Conservation (phyloP, 257 asterid genomes). For the Solanum chiquidenum region DNA sequence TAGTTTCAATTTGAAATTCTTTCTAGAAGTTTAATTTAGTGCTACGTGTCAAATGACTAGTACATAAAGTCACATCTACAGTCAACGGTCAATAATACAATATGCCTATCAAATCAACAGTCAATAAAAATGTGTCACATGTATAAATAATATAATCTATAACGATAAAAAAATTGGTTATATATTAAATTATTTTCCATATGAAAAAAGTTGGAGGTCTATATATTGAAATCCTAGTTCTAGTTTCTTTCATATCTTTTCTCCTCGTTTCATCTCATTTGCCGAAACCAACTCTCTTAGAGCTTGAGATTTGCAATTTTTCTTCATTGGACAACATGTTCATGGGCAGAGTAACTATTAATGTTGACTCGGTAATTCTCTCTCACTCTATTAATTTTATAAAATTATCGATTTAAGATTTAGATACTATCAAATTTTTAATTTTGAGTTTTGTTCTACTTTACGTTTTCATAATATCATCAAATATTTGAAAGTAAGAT, state of each 20-base stretch:
- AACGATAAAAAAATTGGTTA: background rate
- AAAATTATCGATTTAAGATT: background rate
- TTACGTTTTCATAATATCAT: background rate
- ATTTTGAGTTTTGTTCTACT: background rate
- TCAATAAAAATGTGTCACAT: background rate
- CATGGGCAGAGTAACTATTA: background rate
- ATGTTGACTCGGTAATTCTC: background rate
- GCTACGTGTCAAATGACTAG: background rate
- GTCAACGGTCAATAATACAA: background rate
- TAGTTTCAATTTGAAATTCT: background rate
- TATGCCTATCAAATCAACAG: background rate
- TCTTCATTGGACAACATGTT: background rate
- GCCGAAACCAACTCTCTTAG: background rate
- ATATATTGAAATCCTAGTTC: background rate
- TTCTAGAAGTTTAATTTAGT: background rate
- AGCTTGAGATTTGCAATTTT: background rate
- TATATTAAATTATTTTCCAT: background rate
- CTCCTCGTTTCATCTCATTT: background rate
- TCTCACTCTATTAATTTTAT: background rate
- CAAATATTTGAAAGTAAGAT: background rate
- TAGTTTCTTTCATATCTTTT: background rate
- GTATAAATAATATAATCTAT: background rate
- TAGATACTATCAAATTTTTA: background rate
- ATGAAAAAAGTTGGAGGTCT: background rate
- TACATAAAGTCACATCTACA: background rate